phyloP scores from a whole-genome alignment of 2,329 filamentous ascomycete genomes.

The Ophiocordyceps camponoti-rufipedis region DNA sequence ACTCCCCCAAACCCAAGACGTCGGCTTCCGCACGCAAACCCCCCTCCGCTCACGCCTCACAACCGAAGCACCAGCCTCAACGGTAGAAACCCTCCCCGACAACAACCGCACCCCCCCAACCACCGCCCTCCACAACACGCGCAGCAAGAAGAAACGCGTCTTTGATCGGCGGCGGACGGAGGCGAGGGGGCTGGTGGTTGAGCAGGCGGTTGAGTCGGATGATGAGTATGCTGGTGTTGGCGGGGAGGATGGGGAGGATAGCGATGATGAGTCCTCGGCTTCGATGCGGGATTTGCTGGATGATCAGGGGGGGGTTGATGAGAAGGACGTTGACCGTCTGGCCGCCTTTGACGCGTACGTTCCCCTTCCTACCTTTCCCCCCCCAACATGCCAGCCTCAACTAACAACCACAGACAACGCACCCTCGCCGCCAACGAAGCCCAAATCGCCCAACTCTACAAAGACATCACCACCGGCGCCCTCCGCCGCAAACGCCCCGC shows the following conservation, averaged over 20 bases:
- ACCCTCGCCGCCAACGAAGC: conserved; percentile 70
- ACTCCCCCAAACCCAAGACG: conserved; percentile 55
- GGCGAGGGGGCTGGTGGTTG: conserved; percentile 73
- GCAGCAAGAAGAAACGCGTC: conserved; percentile 49
- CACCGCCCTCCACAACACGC: conserved; percentile 43
- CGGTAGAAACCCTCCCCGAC: conserved; percentile 43
- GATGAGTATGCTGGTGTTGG: conserved; percentile 94
- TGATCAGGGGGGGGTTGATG: conserved; percentile 60
- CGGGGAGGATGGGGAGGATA: conserved; percentile 75
- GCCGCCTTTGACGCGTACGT: conserved; percentile 82
- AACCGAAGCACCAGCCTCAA: conserved; percentile 43
- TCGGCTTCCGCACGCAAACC: conserved; percentile 54
- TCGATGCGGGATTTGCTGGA: conserved; percentile 67
- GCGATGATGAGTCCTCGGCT: conserved; percentile 51
- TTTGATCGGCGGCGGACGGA: conserved; percentile 31
- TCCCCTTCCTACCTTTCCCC: background rate
- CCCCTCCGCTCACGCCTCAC: conserved; percentile 52
- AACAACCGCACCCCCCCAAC: background rate
- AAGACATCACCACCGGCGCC: conserved; percentile 77
- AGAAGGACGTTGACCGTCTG: conserved; percentile 63
- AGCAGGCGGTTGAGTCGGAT: conserved; percentile 92
- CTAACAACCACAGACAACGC: conserved; percentile 25
- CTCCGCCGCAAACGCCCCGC: conserved; percentile 69
- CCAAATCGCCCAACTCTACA: conserved; percentile 77
- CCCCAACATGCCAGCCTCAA: too few relatives aligned